Conservation (phyloP, 805 yeast genomes). For the Scheffersomyces stipitis region DNA sequence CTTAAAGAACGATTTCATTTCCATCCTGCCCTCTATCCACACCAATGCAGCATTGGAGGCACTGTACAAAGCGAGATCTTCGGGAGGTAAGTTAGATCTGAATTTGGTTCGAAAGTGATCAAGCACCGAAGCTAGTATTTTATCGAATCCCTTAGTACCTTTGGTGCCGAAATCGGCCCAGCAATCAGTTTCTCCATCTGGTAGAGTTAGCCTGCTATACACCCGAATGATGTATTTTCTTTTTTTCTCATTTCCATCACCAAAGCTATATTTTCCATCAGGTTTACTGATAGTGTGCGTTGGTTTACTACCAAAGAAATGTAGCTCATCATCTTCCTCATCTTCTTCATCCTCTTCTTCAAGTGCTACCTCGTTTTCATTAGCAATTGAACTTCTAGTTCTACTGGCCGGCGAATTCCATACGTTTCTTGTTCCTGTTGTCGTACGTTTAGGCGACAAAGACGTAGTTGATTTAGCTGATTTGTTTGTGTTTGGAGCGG, state of each 20-base stretch:
- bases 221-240: conserved; percentile 30
- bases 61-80: conserved; percentile 9
- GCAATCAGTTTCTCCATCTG: conserved; percentile 2
- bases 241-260: conserved; percentile 22
- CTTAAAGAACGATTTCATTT: conserved; percentile 37
- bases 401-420: too few species aligned
- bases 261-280: conserved; percentile 18
- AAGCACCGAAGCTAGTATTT: conserved; percentile 18
- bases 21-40: conserved; percentile 42
- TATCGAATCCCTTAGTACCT: conserved; percentile 27
- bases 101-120: conserved; percentile 9
- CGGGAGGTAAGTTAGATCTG: conserved; percentile 7
- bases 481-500: too few species aligned
- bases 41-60: conserved; percentile 20
- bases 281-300: conserved; percentile 3
- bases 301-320: conserved; percentile 10
- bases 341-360: too few species aligned
- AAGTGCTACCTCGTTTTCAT: too few species aligned
- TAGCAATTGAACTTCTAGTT: too few species aligned
- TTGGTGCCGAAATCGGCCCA: conserved; percentile 20
- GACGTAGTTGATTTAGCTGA: too few species aligned
- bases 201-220: conserved; percentile 22
- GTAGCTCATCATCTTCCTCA: conserved; percentile 11
- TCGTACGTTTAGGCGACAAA: too few species aligned
- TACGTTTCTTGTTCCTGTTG: too few species aligned